phyloP scores from a whole-genome alignment of 257 asterid genomes.

The Ocimum tenuiflorum region DNA sequence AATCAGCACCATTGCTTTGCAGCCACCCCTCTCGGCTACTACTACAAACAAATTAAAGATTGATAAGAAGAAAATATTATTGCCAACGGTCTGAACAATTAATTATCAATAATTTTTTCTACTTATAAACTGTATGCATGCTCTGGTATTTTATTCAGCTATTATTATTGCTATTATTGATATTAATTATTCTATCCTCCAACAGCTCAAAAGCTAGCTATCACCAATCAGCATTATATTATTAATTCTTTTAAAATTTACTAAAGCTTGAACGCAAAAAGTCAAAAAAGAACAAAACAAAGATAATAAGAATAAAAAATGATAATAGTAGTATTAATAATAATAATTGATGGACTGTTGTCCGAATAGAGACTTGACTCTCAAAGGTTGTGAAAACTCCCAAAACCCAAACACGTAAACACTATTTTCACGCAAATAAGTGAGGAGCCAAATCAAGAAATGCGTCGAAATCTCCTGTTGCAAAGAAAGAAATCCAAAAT shows the following conservation, averaged over 20 bases:
- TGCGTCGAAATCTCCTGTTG: neutral
- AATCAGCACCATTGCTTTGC: constrained; percentile 42
- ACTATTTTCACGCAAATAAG: no score
- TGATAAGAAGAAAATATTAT: neutral
- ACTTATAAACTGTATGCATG: no score
- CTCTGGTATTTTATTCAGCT: neutral
- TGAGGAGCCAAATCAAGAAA: neutral
- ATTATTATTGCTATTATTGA: neutral
- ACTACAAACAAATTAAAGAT: constrained; percentile 24
- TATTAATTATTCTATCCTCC: neutral
- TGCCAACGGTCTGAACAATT: no score
- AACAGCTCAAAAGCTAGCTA: neutral
- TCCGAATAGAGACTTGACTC: constrained; percentile 3
- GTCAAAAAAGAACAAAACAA: neutral
- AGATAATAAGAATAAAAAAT: neutral
- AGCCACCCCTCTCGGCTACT: constrained; percentile 69
- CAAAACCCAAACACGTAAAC: no score
- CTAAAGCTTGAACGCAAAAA: neutral
- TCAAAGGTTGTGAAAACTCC: no score
- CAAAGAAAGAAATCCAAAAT: no score
- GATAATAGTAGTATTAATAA: no score
- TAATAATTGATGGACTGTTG: neutral
- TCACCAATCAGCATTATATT: neutral
- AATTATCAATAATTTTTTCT: neutral
- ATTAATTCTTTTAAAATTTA: neutral